Base-by-base conservation (phyloP, 148 eudicot genomes). In the Simmondsia chinensis region DNA sequence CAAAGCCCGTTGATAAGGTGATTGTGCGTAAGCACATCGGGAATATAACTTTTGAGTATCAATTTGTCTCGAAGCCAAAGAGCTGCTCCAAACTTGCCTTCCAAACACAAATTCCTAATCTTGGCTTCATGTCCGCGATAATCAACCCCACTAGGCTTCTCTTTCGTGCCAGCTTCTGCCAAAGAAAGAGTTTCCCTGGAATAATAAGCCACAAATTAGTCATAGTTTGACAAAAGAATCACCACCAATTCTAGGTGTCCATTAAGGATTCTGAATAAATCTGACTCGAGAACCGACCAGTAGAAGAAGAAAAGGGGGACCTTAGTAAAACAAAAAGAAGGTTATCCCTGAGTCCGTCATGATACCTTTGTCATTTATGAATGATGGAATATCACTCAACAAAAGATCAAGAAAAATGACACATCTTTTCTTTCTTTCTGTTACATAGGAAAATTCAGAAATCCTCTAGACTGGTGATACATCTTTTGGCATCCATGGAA, bases 1-100 rank as follows among this genome's bases (percentile, higher is more conserved):
- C 89, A 85, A 50, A 85, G 56, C 36, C 71, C 82, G 61, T 75
- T 61, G 18, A 85, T 39, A 38, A 85, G 60, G 62, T 77, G 70
- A 60, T 84, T 85, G 63, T 77, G 83, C 16, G 86, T 77, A 33
- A 75, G 21, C 34, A 85, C 71, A 54, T 81, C 80, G 27, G 83
- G 79, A 52, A 67, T 50, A 43, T 48, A 45, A 48, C 48, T 35
- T 19, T 77, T 56, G 15, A 33, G 50, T 23, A 77, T 41, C 72
- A 76, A 48, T 56, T 60, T 67, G 32, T 52, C 52, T 50, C 75
- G 62, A 26, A 85, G 67, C 67, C 59, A 67, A 46, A 74, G 32
- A 41, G 82, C 80, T 50, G 63, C 58, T 24, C 71, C 80, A 44
- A 75, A 24, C 50, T 77, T 74, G 61, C 86, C 85, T 63, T 63